phyloP scores from a whole-genome alignment of 139 green algal genomes.

The Chlorella sp. region DNA sequence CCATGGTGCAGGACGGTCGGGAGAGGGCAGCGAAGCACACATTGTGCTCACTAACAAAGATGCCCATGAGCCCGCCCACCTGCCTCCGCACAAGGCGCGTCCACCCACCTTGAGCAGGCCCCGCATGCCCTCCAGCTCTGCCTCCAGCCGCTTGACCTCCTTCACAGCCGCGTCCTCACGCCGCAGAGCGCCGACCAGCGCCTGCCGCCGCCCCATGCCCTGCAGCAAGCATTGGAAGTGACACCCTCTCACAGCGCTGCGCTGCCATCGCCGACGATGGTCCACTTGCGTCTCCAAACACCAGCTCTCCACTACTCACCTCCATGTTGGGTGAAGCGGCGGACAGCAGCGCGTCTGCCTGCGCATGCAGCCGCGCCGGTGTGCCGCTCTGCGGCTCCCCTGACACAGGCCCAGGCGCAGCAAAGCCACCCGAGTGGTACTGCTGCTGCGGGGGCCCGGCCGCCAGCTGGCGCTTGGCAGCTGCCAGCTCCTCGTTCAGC shows the following conservation, averaged over 20 bases:
- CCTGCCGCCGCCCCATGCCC: constrained; percentile 8
- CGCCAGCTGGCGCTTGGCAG: background rate
- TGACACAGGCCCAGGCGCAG: too few relatives aligned
- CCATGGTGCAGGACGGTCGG: too few relatives aligned
- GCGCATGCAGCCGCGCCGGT: background rate
- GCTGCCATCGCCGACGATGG: too few relatives aligned
- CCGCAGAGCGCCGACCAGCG: constrained; percentile 54
- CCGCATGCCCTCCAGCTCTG: constrained; percentile 57
- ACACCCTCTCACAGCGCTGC: too few relatives aligned
- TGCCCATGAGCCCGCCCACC: too few relatives aligned
- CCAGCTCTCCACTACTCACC: background rate
- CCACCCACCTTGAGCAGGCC: constrained; percentile 42
- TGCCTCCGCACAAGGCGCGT: too few relatives aligned
- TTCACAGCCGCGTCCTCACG: constrained; percentile 49
- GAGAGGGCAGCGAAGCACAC: too few relatives aligned
- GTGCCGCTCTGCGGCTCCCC: constrained; percentile 4
- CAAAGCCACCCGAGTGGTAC: too few relatives aligned
- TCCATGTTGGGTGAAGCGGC: background rate
- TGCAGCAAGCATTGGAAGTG: too few relatives aligned
- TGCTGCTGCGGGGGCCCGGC: too few relatives aligned
- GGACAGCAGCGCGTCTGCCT: background rate
- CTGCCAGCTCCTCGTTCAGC: constrained; percentile 55
- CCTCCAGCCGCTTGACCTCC: constrained; percentile 47
- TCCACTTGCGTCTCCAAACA: too few relatives aligned
- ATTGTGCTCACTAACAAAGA: too few relatives aligned